phyloP scores from a whole-genome alignment of 164 flowering plant species.

The Tetrastigma voinierianum region DNA sequence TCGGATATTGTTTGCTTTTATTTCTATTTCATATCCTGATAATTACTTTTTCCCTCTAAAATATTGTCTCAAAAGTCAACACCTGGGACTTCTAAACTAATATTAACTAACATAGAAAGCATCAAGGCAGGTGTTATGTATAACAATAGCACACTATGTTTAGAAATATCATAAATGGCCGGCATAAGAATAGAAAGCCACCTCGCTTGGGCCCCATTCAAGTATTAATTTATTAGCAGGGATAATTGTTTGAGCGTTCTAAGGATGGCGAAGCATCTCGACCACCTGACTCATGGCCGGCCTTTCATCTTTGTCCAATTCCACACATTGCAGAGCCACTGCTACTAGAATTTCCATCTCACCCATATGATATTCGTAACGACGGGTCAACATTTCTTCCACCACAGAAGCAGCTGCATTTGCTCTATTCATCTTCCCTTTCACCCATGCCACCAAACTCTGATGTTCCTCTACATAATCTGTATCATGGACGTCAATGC shows the following conservation, averaged over 20 bases:
- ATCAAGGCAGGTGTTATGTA: no score
- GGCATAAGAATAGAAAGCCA: no score
- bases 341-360: conserved; percentile 6
- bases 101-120: no score
- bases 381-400: conserved; percentile 1
- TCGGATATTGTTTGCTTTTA: no score
- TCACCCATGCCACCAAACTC: conserved; percentile 1
- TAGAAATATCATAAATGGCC: no score
- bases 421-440: not conserved
- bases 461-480: not conserved
- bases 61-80: no score
- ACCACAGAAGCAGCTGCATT: not conserved
- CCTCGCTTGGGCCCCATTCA: no score
- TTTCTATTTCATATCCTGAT: no score
- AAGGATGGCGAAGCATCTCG: conserved; percentile 10
- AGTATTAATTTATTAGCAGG: not conserved
- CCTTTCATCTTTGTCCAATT: conserved; percentile 4
- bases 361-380: not conserved
- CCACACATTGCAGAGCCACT: conserved; percentile 7
- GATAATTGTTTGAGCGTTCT: not conserved
- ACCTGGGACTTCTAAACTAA: no score
- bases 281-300: conserved; percentile 17
- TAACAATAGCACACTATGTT: no score
- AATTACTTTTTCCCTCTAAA: no score
- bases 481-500: no score